Evolutionary conservation across 2,329 filamentous ascomycete species (phyloP).

Genomic region (Fusarium drepaniforme): DNA sequence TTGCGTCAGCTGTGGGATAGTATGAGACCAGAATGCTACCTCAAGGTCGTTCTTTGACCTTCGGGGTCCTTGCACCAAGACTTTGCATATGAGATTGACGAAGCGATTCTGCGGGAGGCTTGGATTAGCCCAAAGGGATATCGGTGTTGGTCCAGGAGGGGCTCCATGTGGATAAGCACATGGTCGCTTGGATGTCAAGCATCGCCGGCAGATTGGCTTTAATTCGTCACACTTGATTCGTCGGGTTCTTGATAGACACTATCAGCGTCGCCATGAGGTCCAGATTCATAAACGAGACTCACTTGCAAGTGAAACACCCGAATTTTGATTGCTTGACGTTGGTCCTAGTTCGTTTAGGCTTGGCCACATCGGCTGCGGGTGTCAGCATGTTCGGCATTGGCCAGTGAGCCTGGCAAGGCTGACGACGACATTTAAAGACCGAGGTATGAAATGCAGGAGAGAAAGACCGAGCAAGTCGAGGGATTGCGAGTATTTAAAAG

Average conservation of each 20-base stretch:
- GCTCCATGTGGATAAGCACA: neutral
- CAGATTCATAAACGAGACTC: accelerated
- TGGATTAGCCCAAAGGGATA: neutral
- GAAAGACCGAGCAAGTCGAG: neutral
- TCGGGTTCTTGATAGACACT: neutral
- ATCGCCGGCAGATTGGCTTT: neutral
- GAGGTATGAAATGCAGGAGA: neutral
- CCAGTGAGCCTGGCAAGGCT: neutral
- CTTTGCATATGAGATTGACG: neutral
- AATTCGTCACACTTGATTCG: neutral
- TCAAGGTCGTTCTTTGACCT: neutral
- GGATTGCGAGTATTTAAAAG: neutral
- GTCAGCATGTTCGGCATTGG: neutral
- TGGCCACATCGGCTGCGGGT: neutral
- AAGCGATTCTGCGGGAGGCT: neutral
- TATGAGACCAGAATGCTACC: neutral
- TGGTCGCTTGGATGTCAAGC: neutral
- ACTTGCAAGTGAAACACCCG: slow-evolving; percentile 1
- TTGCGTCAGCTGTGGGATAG: neutral
- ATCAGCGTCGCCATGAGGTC: neutral
- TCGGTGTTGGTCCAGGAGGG: neutral
- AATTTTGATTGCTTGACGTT: neutral
- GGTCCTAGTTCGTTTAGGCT: neutral
- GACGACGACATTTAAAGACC: neutral
- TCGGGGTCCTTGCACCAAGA: neutral